phyloP scores from a whole-genome alignment of 176 grass and related monocot genomes.

The Secale cereale region DNA sequence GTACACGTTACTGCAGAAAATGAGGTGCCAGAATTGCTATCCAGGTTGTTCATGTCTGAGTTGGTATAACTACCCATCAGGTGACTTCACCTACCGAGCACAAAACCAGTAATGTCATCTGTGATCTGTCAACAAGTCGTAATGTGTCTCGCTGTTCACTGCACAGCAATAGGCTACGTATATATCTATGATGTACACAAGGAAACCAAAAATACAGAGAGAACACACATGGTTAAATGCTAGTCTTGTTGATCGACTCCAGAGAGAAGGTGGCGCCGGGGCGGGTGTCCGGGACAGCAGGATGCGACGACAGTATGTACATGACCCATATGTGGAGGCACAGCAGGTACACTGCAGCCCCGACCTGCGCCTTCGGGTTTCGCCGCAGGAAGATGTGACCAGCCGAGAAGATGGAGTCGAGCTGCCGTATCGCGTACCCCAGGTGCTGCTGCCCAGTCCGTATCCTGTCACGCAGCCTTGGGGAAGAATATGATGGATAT shows the following conservation, averaged over 20 bases:
- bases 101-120: no score
- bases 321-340: slow-evolving; percentile 83
- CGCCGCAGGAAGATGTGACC: slow-evolving; percentile 70
- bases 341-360: slow-evolving; percentile 52
- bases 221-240: background rate
- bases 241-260: slow-evolving; percentile 57
- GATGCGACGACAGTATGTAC: slow-evolving; percentile 70
- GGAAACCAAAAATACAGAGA: background rate
- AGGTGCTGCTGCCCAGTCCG: slow-evolving; percentile 55
- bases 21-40: no score
- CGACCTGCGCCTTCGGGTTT: slow-evolving; percentile 60
- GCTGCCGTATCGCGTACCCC: slow-evolving; percentile 56
- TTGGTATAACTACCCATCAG: no score
- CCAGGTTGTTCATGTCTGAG: no score
- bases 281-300: slow-evolving; percentile 33
- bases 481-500: slow-evolving; percentile 30
- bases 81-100: no score
- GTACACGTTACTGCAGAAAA: no score
- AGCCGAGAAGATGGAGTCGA: slow-evolving; percentile 82
- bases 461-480: slow-evolving; percentile 48
- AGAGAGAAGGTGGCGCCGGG: slow-evolving; percentile 50
- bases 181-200: background rate
- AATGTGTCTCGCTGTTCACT: background rate
- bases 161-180: background rate
- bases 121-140: no score